Conservation (phyloP, 257 asterid genomes). For the Penstemon eatonii region DNA sequence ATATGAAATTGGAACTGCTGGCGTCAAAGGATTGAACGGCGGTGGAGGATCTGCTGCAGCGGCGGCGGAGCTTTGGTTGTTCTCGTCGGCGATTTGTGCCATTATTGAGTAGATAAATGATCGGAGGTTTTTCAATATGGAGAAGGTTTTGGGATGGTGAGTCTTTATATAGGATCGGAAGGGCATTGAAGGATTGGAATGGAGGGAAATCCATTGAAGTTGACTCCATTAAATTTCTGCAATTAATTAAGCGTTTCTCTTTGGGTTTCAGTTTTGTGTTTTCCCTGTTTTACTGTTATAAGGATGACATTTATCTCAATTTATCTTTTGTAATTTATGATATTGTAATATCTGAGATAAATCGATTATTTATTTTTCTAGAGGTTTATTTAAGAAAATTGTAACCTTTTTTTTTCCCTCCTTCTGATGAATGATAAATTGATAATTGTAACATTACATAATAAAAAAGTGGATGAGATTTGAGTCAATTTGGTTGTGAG, state of each 20-base stretch:
- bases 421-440: too few relatives aligned
- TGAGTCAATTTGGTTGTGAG: too few relatives aligned
- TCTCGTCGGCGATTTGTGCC: conserved; percentile 22
- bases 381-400: too few relatives aligned
- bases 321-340: too few relatives aligned
- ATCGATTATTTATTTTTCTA: too few relatives aligned
- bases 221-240: conserved; percentile 17
- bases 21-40: conserved; percentile 63
- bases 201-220: conserved; percentile 28
- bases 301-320: too few relatives aligned
- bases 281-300: neutral
- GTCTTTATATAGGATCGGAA: conserved; percentile 47
- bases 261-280: neutral
- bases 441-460: too few relatives aligned
- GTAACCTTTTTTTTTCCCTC: too few relatives aligned
- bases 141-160: conserved; percentile 47
- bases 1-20: conserved; percentile 72
- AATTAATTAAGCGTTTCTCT: neutral
- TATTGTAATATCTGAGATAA: too few relatives aligned
- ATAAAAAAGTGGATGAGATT: too few relatives aligned
- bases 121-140: conserved; percentile 41
- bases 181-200: conserved; percentile 30
- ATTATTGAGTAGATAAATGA: conserved; percentile 35
- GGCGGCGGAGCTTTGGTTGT: conserved; percentile 15
- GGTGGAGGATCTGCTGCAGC: conserved; percentile 39